Evolutionary conservation across 768 basidiomycete species (phyloP).

Genomic region (Auricularia heimuer): DNA sequence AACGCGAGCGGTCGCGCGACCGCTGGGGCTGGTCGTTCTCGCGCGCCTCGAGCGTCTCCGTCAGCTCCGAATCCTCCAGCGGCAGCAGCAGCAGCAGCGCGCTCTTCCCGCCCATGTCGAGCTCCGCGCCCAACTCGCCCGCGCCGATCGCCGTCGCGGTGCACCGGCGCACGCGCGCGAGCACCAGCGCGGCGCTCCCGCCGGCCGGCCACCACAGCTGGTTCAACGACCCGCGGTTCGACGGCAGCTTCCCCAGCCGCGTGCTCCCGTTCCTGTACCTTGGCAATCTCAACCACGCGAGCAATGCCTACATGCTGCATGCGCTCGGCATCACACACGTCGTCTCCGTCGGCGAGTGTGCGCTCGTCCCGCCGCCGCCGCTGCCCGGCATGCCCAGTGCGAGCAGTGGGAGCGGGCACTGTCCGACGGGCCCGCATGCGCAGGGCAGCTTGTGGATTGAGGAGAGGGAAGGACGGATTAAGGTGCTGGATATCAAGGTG

Average conservation of each 20-base stretch:
- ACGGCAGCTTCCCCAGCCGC: slow-evolving; percentile 91
- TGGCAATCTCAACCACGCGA: slow-evolving; percentile 90
- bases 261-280: slow-evolving; percentile 89
- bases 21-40: slow-evolving; percentile 6
- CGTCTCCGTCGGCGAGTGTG: slow-evolving; percentile 93
- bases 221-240: slow-evolving; percentile 90
- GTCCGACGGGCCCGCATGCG: slow-evolving; percentile 32
- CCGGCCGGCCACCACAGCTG: slow-evolving; percentile 75
- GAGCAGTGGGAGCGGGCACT: slow-evolving; percentile 26
- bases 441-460: slow-evolving; percentile 81
- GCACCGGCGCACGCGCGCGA: slow-evolving; percentile 21
- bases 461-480: slow-evolving; percentile 80
- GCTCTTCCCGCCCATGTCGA: slow-evolving; percentile 7
- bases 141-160: slow-evolving; percentile 2
- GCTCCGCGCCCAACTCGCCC: slow-evolving; percentile 4
- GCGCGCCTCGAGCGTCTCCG: slow-evolving; percentile 9
- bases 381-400: slow-evolving; percentile 22
- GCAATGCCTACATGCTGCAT: slow-evolving; percentile 92
- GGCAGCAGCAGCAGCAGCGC: not conserved
- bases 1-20: not conserved
- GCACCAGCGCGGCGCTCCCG: slow-evolving; percentile 60
- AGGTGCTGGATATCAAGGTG: slow-evolving; percentile 76
- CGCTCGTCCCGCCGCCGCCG: slow-evolving; percentile 64
- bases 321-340: slow-evolving; percentile 95
- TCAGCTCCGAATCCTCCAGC: not conserved